These are phyloP conservation scores for Kodamaea fukazawae DNA, from an alignment of 805 yeast species.

Conservation along the genomic window DNA sequence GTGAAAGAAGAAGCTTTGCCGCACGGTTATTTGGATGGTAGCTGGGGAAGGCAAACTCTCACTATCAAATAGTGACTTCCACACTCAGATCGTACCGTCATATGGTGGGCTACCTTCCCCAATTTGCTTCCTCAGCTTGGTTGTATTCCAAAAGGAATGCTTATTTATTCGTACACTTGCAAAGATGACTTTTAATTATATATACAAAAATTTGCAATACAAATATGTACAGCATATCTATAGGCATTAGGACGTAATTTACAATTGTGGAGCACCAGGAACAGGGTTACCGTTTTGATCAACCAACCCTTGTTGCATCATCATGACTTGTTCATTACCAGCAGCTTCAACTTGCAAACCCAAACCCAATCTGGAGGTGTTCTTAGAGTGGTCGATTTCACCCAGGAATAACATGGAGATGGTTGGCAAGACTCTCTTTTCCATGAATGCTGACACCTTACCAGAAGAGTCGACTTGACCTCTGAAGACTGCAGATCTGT, in stretches of 20 bases:
- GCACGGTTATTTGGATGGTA: conserved; percentile 42
- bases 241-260: conserved; percentile 8
- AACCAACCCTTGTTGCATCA: conserved; percentile 84
- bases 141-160: conserved; percentile 3
- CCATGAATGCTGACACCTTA: conserved; percentile 86
- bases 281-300: conserved; percentile 85
- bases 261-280: conserved; percentile 69
- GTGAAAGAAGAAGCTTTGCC: conserved; percentile 17
- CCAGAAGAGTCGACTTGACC: conserved; percentile 92
- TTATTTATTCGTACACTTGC: neutral
- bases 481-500: conserved; percentile 92
- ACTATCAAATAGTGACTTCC: too few relatives aligned
- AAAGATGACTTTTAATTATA: too few relatives aligned
- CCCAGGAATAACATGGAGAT: conserved; percentile 85
- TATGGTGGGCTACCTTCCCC: too few relatives aligned
- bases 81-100: too few relatives aligned
- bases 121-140: too few relatives aligned
- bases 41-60: neutral
- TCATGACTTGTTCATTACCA: conserved; percentile 87
- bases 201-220: too few relatives aligned
- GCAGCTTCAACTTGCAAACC: conserved; percentile 96
- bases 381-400: conserved; percentile 79
- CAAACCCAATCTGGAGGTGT: conserved; percentile 78
- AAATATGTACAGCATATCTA: neutral
- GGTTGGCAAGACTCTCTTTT: conserved; percentile 90